phyloP scores from a whole-genome alignment of 306 rosid genomes.

The Inga laurina region DNA sequence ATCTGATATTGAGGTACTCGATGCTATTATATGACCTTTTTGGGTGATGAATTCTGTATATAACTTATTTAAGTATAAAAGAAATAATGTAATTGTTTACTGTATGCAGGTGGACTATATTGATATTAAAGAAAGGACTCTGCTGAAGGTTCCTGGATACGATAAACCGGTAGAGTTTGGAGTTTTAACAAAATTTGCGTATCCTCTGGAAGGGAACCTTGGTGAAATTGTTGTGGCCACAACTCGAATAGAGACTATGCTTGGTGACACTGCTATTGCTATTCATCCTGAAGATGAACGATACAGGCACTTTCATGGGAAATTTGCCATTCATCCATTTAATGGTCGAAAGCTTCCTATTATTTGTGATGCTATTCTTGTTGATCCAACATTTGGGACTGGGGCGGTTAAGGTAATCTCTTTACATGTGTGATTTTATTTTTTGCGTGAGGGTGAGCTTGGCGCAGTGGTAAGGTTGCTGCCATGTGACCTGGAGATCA shows the following conservation, averaged over 20 bases:
- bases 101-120: constrained; percentile 80
- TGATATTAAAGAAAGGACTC: constrained; percentile 77
- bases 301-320: constrained; percentile 80
- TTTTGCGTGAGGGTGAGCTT: background rate
- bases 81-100: constrained; percentile 18
- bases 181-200: constrained; percentile 82
- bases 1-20: constrained; percentile 90
- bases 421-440: constrained; percentile 1
- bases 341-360: constrained; percentile 82
- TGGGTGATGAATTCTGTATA: constrained; percentile 15
- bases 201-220: constrained; percentile 72
- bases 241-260: constrained; percentile 95
- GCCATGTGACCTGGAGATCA: too few species aligned
- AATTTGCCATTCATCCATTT: constrained; percentile 88
- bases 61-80: background rate
- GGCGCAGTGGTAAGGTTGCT: too few species aligned
- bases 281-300: constrained; percentile 77
- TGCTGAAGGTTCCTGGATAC: constrained; percentile 76
- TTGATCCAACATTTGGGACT: constrained; percentile 87
- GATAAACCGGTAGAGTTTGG: constrained; percentile 87
- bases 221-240: constrained; percentile 97
- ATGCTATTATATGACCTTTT: background rate
- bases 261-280: constrained; percentile 96
- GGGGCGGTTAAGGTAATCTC: constrained; percentile 94
- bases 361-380: constrained; percentile 83